phyloP scores from a whole-genome alignment of 768 basidiomycete genomes.

The Boletus rufocinnamomeus region DNA sequence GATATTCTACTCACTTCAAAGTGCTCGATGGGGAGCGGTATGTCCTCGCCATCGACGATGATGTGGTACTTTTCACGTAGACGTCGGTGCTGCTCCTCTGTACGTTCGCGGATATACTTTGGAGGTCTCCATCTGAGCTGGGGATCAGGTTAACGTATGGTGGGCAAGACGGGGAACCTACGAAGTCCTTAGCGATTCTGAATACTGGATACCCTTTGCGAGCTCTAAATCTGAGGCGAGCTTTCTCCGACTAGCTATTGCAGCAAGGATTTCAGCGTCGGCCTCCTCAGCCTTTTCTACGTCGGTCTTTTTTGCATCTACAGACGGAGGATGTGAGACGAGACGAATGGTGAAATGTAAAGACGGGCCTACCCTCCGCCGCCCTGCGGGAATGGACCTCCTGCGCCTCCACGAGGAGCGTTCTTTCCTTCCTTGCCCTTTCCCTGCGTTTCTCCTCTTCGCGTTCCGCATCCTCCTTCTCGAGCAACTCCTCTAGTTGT shows the following conservation, averaged over 20 bases:
- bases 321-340: slow-evolving; percentile 16
- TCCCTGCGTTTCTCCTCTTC: slow-evolving; percentile 80
- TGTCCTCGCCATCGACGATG: slow-evolving; percentile 88
- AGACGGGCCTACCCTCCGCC: slow-evolving; percentile 63
- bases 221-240: slow-evolving; percentile 92
- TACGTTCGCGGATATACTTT: slow-evolving; percentile 70
- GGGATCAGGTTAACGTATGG: background rate
- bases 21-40: slow-evolving; percentile 90
- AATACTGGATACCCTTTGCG: slow-evolving; percentile 90
- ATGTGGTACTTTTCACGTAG: slow-evolving; percentile 93
- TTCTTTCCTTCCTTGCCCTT: slow-evolving; percentile 79
- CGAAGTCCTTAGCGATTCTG: slow-evolving; percentile 83
- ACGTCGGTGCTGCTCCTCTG: slow-evolving; percentile 66
- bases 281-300: slow-evolving; percentile 84
- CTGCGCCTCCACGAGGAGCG: slow-evolving; percentile 89
- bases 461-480: slow-evolving; percentile 69
- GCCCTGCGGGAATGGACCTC: slow-evolving; percentile 88
- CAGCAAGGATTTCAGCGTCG: slow-evolving; percentile 89
- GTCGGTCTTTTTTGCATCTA: slow-evolving; percentile 86
- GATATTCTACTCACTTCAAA: slow-evolving; percentile 58
- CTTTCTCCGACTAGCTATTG: slow-evolving; percentile 88
- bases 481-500: slow-evolving; percentile 58
- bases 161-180: slow-evolving; percentile 37
- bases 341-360: slow-evolving; percentile 1
- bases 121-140: slow-evolving; percentile 84